Base-by-base conservation (phyloP, 169 alveolate genomes). In the Ichthyophthirius multifiliis region DNA sequence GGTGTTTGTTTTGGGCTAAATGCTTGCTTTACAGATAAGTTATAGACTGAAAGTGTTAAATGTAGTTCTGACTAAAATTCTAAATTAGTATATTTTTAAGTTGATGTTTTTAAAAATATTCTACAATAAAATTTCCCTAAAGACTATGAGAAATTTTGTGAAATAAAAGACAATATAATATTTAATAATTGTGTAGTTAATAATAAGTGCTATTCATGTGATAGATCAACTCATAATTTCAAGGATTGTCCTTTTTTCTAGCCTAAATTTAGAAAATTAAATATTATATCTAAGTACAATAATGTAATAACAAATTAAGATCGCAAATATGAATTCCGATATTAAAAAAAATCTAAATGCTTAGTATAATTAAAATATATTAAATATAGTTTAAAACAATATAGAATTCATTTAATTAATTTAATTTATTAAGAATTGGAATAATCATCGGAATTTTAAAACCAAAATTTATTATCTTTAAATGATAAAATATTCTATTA, bases 71-170 rank as follows among this genome's bases (percentile, higher is more conserved):
- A 48, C 9, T 27, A 34, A 6, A 7, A 34, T 18, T 7, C 67
- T 18, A 27, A 15, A 16, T 6, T 48, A 1, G 20, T 48, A 7
- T 48, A 48, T 48, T 48, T 48, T 20, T 34, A 48, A 6, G 30
- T 48, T 34, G 30, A 48, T 9, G 67, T 27, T 48, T 48, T 48
- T 48, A 48, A 48, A 48, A 39, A 48, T 7, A 48, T 48, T 48
- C 16, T 48, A 18, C 20, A 39, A 13, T n/a, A n/a, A n/a, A 48
- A 48, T 18, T 48, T 27, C 18, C 63, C 63, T n/a, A 48, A 23
- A 23, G 67, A 48, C 30, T 48, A 48, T 48, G 67, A 48, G 39
- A 48, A 48, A 20, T 48, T 48, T 23, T 48, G 67, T 48, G 67
- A 48, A 48, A 13, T 48, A 48, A 48, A 48, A 48, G 67, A 48